These are phyloP conservation scores for Solanum commersonii DNA, from an alignment of 257 asterid species.

Conservation along the genomic window DNA sequence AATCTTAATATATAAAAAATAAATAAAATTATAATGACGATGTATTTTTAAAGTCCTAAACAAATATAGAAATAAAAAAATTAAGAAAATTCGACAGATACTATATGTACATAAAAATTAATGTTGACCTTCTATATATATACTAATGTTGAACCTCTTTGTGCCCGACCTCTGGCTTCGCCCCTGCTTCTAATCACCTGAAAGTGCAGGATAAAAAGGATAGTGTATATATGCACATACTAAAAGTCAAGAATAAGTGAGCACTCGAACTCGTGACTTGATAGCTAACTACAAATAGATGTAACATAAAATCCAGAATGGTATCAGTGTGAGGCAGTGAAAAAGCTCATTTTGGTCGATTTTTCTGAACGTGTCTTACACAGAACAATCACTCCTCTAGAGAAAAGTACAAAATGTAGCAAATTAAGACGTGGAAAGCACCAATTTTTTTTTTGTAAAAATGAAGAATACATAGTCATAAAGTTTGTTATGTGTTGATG, in stretches of 20 bases:
- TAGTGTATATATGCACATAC: neutral
- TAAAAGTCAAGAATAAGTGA: neutral
- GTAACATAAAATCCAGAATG: neutral
- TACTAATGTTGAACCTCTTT: neutral
- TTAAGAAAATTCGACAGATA: neutral
- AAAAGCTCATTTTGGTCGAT: neutral
- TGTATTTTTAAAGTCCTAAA: neutral
- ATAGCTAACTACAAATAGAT: neutral
- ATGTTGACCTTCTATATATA: neutral
- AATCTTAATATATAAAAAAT: too few species aligned
- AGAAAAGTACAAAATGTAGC: neutral
- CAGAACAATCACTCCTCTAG: neutral
- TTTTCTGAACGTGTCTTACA: neutral
- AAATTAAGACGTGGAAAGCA: neutral
- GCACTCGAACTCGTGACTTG: neutral
- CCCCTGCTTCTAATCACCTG: neutral
- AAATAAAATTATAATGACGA: too few species aligned
- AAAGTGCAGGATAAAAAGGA: neutral
- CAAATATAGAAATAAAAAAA: neutral
- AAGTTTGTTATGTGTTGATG: neutral
- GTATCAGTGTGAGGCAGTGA: neutral
- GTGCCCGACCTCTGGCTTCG: neutral
- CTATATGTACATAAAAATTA: neutral
- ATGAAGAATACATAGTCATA: neutral
- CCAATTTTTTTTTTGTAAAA: neutral